Conservation (phyloP, 148 eudicot genomes). For the Cornus suecica region DNA sequence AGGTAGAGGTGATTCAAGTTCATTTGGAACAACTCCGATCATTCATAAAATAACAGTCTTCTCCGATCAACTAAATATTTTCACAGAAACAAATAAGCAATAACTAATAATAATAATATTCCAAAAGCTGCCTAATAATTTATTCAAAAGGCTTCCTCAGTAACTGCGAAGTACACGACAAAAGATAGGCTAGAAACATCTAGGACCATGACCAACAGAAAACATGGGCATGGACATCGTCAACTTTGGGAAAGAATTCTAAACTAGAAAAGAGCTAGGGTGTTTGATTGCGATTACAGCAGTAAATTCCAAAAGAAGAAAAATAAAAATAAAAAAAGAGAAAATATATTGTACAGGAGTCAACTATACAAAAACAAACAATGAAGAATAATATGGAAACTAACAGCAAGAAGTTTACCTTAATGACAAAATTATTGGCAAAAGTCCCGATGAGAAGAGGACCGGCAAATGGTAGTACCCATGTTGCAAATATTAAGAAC, state of each 20-base stretch:
- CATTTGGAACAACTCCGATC: too few relatives aligned
- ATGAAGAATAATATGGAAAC: background rate
- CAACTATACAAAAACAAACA: conserved; percentile 1
- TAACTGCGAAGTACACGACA: background rate
- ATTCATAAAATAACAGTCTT: too few relatives aligned
- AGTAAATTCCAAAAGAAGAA: background rate
- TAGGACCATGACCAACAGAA: background rate
- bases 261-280: too few relatives aligned
- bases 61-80: too few relatives aligned
- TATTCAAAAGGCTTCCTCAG: background rate
- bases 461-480: conserved; percentile 89
- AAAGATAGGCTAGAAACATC: background rate
- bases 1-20: too few relatives aligned
- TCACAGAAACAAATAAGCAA: too few relatives aligned
- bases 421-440: conserved; percentile 74
- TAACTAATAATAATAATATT: too few relatives aligned
- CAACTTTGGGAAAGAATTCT: background rate
- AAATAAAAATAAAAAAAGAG: too few relatives aligned
- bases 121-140: background rate
- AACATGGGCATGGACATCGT: background rate
- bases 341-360: background rate
- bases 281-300: background rate
- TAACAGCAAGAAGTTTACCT: conserved; percentile 44
- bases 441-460: conserved; percentile 72
- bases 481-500: conserved; percentile 63